phyloP scores from a whole-genome alignment of 2,329 filamentous ascomycete species.

The Fusarium albosuccineum region DNA sequence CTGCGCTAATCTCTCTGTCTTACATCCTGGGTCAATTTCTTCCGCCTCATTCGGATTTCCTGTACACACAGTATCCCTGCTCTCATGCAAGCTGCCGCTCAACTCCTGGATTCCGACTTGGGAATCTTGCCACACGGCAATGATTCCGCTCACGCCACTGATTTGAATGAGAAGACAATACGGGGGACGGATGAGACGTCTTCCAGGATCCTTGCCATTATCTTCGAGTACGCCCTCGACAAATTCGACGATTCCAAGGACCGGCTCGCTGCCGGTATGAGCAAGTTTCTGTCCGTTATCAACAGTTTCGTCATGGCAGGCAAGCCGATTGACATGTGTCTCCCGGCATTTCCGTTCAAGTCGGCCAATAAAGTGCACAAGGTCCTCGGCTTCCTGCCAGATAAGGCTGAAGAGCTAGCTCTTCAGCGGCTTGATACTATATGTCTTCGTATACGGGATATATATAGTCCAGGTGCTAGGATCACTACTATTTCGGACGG shows the following conservation, averaged over 20 bases:
- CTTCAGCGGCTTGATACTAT: slow-evolving; percentile 45
- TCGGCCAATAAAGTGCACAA: slow-evolving; percentile 52
- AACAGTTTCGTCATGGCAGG: slow-evolving; percentile 36
- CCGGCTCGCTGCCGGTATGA: slow-evolving; percentile 26
- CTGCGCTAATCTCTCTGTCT: no score
- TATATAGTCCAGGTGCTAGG: slow-evolving; percentile 46
- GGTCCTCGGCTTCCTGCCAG: slow-evolving; percentile 47
- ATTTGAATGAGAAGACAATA: no score
- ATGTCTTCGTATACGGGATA: slow-evolving; percentile 42
- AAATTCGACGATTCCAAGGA: slow-evolving; percentile 42
- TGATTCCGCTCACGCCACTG: no score
- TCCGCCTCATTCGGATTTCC: no score
- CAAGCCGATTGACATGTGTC: slow-evolving; percentile 39
- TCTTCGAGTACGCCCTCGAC: slow-evolving; percentile 45
- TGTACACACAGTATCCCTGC: no score
- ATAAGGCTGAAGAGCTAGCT: slow-evolving; percentile 50
- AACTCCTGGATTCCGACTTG: no score
- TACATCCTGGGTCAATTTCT: no score
- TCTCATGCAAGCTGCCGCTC: no score
- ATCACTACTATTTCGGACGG: slow-evolving; percentile 66
- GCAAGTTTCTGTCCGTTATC: slow-evolving; percentile 43
- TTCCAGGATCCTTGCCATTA: slow-evolving; percentile 41
- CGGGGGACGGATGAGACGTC: not conserved
- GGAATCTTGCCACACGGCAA: no score
- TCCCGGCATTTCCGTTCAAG: slow-evolving; percentile 51